Conservation (phyloP, 345 rosid species). For the Angophora floribunda region DNA sequence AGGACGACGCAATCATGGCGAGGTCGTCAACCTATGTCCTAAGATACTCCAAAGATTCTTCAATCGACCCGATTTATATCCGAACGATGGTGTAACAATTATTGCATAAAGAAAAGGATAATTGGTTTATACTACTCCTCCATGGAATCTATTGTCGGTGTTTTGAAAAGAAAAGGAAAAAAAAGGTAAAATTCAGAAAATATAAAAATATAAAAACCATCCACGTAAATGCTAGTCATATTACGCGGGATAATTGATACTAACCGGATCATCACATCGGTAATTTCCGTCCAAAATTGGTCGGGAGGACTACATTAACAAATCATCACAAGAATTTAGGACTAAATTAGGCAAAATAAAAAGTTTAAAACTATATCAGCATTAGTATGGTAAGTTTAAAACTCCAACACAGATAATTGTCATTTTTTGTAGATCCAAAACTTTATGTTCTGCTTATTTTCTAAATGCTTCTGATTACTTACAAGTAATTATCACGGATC, state of each 20-base stretch:
- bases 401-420: too few species aligned
- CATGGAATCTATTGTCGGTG: background rate
- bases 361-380: background rate
- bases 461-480: background rate
- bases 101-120: background rate
- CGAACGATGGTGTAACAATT: background rate
- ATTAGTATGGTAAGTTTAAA: background rate
- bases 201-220: background rate
- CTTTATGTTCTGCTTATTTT: background rate
- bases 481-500: background rate
- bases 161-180: background rate
- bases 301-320: rapidly evolving
- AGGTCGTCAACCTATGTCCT: background rate
- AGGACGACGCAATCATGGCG: background rate
- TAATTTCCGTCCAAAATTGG: background rate
- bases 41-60: background rate
- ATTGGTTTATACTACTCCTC: background rate
- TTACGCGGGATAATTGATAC: background rate
- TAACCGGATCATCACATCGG: too few species aligned
- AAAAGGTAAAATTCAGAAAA: background rate
- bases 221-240: rapidly evolving
- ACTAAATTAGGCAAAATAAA: background rate
- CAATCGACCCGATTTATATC: background rate
- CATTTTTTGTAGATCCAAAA: background rate
- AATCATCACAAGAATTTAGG: background rate